Evolutionary conservation across 495 filamentous ascomycete species (phyloP).

Genomic region (Jackrogersella minutella): DNA sequence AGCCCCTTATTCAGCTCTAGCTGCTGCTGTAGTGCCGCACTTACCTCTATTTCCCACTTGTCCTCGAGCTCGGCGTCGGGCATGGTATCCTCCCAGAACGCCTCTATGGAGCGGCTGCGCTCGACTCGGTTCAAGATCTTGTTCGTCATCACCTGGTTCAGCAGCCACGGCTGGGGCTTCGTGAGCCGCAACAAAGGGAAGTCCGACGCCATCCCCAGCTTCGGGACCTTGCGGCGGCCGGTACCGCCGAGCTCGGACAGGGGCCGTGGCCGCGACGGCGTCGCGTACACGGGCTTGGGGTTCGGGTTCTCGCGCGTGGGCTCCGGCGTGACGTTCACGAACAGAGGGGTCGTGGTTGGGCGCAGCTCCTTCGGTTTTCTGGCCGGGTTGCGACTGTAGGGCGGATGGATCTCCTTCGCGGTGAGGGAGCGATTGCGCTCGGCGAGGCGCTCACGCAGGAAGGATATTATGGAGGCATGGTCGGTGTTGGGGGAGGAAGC

Average conservation of each 20-base stretch:
- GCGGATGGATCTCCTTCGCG: slow-evolving; percentile 17
- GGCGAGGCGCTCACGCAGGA: slow-evolving; percentile 46
- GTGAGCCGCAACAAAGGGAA: slow-evolving; percentile 75
- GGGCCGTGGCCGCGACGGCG: slow-evolving; percentile 55
- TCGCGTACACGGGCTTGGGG: slow-evolving; percentile 51
- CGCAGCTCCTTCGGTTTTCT: slow-evolving; percentile 17
- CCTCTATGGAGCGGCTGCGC: slow-evolving; percentile 39
- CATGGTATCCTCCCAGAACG: slow-evolving; percentile 38
- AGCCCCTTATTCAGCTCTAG: background rate
- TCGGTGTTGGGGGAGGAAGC: slow-evolving; percentile 29
- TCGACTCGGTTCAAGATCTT: slow-evolving; percentile 53
- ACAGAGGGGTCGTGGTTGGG: slow-evolving; percentile 41
- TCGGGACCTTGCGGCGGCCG: slow-evolving; percentile 66
- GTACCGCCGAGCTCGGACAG: slow-evolving; percentile 50
- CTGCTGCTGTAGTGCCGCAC: slow-evolving; percentile 20
- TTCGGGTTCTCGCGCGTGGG: slow-evolving; percentile 40
- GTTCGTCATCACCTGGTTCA: slow-evolving; percentile 65
- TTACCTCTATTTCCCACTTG: slow-evolving; percentile 59
- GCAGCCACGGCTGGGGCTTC: slow-evolving; percentile 69
- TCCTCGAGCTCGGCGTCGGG: slow-evolving; percentile 65
- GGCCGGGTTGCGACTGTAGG: slow-evolving; percentile 17
- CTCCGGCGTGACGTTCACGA: slow-evolving; percentile 42
- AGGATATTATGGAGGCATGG: slow-evolving; percentile 43
- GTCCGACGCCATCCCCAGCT: slow-evolving; percentile 63
- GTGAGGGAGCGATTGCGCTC: slow-evolving; percentile 41